Conservation (phyloP, 495 filamentous ascomycete genomes). For the Penicillium bialowiezense region DNA sequence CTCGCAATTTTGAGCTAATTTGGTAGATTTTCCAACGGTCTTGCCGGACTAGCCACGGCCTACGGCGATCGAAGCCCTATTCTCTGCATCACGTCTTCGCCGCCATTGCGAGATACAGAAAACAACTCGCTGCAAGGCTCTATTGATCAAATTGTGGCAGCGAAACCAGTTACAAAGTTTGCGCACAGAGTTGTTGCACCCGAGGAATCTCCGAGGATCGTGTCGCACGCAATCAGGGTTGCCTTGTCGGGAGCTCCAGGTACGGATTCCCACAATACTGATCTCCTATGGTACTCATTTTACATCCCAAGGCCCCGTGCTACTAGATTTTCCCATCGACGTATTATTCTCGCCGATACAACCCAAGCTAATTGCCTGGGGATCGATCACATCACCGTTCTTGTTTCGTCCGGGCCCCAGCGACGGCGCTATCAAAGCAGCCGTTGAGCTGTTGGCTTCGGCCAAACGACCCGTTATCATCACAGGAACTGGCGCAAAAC, state of each 20-base stretch:
- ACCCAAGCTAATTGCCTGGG: slow-evolving; percentile 26
- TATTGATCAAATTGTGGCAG: slow-evolving; percentile 27
- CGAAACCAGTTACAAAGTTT: slow-evolving; percentile 26
- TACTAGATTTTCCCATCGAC: slow-evolving; percentile 30
- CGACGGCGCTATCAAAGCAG: slow-evolving; percentile 13
- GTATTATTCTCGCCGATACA: slow-evolving; percentile 26
- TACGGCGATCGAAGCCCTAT: slow-evolving; percentile 25
- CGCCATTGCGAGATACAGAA: slow-evolving; percentile 26
- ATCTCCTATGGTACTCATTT: too few relatives aligned
- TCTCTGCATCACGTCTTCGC: slow-evolving; percentile 29
- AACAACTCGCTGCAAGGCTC: slow-evolving; percentile 30
- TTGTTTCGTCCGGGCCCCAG: slow-evolving; percentile 21
- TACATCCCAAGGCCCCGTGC: slow-evolving; percentile 24
- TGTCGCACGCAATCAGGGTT: slow-evolving; percentile 25
- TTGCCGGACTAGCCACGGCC: slow-evolving; percentile 28
- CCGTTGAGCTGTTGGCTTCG: slow-evolving; percentile 8
- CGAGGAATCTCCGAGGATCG: slow-evolving; percentile 25
- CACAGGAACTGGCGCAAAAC: slow-evolving; percentile 21
- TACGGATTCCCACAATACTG: too few relatives aligned
- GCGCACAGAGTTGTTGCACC: slow-evolving; percentile 24
- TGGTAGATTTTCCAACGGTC: slow-evolving; percentile 27
- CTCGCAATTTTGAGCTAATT: not conserved
- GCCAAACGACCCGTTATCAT: slow-evolving; percentile 24
- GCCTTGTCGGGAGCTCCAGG: slow-evolving; percentile 27
- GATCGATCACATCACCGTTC: slow-evolving; percentile 22